Evolutionary conservation across 2,329 filamentous ascomycete species (phyloP), one percentile per base, ranked within the genome.

Genomic region (Coleophoma eucalyptorum): DNA sequence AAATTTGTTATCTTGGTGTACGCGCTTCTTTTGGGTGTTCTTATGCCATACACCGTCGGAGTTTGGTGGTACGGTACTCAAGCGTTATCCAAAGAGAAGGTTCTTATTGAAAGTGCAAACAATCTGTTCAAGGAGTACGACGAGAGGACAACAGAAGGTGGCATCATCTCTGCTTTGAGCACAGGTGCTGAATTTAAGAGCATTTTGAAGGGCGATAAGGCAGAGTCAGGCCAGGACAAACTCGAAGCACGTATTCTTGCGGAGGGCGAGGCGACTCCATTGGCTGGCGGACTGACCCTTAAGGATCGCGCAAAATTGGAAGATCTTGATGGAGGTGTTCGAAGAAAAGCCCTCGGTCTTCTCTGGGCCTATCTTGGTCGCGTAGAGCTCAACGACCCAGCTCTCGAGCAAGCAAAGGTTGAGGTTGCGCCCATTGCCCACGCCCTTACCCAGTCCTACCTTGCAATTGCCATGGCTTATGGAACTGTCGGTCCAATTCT

Each of bases 31-130:
- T 84, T 99, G 47, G 94, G 93, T 50, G 89, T 97, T 55, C 75
- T 97, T 53, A 77, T 99, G 48, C 94, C 94, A 3, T 99, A 95
- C 68, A 77, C 94, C 44, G 93, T 99, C 50, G 94, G 94, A 44
- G 91, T 88, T 52, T 99, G 94, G 94, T 99, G 94, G 94, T 99
- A 99, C 67, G 94, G 95, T 54, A 95, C 90, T 33, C 93, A 96
- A 70, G 83, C 86, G 62, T 83, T 89, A 70, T 97, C 94, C 35
- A 95, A 93, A 73, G 95, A 99, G 70, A 90, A 90, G 60, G 88
- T 97, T 21, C 78, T 96, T 50, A 87, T 97, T 67, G 90, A 94
- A 66, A 97, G 89, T 69, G 92, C 95, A 60, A 95, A 95, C 69
- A 92, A 90, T 58, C 81, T 99, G 52, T 97, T 99, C 80, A 87